Conservation (phyloP, 257 asterid species). For the Datura wrightii region DNA sequence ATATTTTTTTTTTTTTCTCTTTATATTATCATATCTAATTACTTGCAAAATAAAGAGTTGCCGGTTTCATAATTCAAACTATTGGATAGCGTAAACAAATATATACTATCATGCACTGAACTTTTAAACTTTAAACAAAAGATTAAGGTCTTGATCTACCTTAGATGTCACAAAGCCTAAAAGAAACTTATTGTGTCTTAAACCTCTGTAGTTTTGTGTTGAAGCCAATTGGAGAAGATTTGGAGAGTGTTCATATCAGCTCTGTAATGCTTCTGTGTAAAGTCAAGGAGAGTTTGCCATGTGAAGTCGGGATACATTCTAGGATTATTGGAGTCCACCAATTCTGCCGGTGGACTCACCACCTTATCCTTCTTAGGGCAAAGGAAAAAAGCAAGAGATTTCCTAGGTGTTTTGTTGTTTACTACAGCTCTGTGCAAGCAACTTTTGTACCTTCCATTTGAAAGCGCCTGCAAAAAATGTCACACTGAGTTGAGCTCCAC, state of each 20-base stretch:
- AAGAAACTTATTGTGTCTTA: not conserved
- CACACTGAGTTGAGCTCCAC: not conserved
- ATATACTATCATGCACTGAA: not conserved
- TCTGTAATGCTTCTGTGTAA: conserved; percentile 32
- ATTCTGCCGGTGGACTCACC: conserved; percentile 31
- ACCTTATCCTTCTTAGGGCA: conserved; percentile 33
- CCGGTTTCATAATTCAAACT: not conserved
- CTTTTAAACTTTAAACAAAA: not conserved
- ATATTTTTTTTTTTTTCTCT: not conserved
- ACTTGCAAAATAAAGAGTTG: not conserved
- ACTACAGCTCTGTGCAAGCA: conserved; percentile 38
- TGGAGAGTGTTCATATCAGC: conserved; percentile 28
- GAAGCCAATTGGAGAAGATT: conserved; percentile 22
- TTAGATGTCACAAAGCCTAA: not conserved
- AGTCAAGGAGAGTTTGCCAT: conserved; percentile 30
- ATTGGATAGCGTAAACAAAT: not conserved
- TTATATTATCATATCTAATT: not conserved
- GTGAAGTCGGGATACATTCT: conserved; percentile 34
- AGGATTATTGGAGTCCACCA: conserved; percentile 30
- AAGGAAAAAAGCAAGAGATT: conserved; percentile 31
- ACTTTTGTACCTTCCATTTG: conserved; percentile 34
- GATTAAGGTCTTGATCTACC: not conserved
- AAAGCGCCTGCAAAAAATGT: conserved; percentile 32
- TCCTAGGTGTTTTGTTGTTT: conserved; percentile 31
- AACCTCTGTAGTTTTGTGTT: not conserved